Conservation (phyloP, 768 basidiomycete species). For the Cantharellus cinnabarinus region DNA sequence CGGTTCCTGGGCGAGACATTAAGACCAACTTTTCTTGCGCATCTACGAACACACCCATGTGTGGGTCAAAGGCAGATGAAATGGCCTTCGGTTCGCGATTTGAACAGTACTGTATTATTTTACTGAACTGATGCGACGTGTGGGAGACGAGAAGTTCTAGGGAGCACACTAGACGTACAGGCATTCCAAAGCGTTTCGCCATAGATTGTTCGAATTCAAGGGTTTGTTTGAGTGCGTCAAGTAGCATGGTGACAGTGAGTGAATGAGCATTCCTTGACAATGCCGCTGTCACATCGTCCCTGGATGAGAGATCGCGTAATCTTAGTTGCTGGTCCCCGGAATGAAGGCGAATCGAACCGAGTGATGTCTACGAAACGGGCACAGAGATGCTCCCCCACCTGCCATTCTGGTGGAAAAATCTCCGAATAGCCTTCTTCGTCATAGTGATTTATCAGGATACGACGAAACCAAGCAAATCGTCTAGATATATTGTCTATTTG, state of each 20-base stretch:
- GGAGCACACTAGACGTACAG: conserved; percentile 23
- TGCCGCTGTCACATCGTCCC: conserved; percentile 67
- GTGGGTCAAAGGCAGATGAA: conserved; percentile 77
- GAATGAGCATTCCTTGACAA: conserved; percentile 58
- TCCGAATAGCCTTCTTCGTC: conserved; percentile 61
- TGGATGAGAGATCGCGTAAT: conserved; percentile 13
- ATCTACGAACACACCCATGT: conserved; percentile 84
- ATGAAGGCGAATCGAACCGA: conserved; percentile 27
- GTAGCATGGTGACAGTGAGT: conserved; percentile 53
- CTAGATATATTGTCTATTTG: conserved; percentile 87
- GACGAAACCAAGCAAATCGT: conserved; percentile 87
- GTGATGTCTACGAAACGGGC: conserved; percentile 84
- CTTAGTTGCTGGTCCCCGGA: background rate
- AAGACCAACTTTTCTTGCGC: conserved; percentile 74
- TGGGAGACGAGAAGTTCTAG: background rate
- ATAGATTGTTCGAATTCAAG: conserved; percentile 75
- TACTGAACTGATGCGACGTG: background rate
- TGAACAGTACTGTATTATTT: background rate
- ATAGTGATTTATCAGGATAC: conserved; percentile 52
- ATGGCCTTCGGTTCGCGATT: conserved; percentile 30
- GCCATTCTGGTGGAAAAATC: conserved; percentile 76
- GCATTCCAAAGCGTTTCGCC: conserved; percentile 59
- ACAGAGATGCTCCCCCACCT: conserved; percentile 58
- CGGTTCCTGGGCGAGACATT: background rate
- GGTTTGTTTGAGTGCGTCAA: conserved; percentile 74